A percentile compares a stretch with the other conserved stretches of the same genome.
phyloP scores from a whole-genome alignment of 306 rosid species.

The Pterocarpus santalinus region DNA sequence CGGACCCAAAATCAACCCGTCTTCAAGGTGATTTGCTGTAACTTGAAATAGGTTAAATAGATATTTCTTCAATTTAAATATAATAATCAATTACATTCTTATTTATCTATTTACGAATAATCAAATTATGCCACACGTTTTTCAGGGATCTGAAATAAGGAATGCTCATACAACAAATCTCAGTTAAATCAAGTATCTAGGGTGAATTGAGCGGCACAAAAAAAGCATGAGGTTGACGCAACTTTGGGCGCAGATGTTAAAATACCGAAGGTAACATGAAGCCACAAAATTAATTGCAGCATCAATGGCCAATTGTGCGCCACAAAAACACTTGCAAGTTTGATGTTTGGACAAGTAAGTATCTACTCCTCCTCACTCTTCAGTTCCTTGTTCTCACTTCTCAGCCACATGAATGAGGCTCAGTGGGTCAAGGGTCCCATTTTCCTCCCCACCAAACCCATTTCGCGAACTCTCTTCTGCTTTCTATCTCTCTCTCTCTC shows the following conservation, averaged over 20 bases:
- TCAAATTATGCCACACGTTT: no score
- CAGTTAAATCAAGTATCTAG: no score
- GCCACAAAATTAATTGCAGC: conserved; percentile 17
- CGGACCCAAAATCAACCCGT: no score
- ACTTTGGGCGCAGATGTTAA: neutral
- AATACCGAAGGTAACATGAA: neutral
- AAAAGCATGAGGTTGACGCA: conserved; percentile 1
- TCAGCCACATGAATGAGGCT: conserved; percentile 3
- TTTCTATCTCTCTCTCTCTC: neutral
- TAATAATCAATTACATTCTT: no score
- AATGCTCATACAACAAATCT: no score
- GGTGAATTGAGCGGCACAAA: neutral
- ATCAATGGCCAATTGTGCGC: conserved; percentile 7
- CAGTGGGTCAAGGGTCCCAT: neutral
- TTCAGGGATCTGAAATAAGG: no score
- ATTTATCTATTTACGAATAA: no score
- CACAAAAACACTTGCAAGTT: neutral
- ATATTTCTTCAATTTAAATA: no score
- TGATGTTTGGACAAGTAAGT: neutral
- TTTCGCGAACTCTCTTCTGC: conserved; percentile 10
- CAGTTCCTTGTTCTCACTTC: neutral
- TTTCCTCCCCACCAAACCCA: neutral
- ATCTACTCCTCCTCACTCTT: neutral
- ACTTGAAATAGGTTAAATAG: no score
- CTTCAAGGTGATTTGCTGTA: no score